Percentiles rank a stretch among this genome's conserved stretches.
These are phyloP conservation scores for Citrus unshiu DNA, from an alignment of 345 rosid genomes.

Conservation along the genomic window DNA sequence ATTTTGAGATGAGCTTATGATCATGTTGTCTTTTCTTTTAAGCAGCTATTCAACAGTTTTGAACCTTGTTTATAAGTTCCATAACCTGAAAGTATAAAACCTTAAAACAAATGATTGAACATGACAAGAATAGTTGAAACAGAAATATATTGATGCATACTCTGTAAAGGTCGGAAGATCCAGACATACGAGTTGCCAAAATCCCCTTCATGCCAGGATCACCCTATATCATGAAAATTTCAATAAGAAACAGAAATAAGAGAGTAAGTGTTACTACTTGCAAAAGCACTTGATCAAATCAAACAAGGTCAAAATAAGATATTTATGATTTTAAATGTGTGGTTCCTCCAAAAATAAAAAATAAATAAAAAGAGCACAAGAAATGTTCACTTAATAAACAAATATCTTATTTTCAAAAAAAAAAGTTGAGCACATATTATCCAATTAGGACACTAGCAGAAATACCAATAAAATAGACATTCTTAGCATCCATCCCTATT, in stretches of 20 bases:
- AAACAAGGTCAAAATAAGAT: neutral
- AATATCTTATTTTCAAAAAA: neutral
- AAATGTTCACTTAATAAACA: neutral
- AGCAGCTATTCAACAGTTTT: neutral
- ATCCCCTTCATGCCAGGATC: constrained; percentile 90
- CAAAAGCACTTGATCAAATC: neutral
- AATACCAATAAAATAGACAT: neutral
- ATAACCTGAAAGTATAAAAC: neutral
- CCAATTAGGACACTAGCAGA: neutral
- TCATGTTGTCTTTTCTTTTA: neutral
- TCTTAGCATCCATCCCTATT: neutral
- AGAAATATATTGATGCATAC: constrained; percentile 34
- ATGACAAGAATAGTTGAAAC: neutral
- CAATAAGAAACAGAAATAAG: constrained; percentile 4
- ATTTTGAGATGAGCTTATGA: neutral
- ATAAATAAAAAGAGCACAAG: neutral
- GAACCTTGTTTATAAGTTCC: neutral
- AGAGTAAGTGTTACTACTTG: neutral
- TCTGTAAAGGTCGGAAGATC: constrained; percentile 80
- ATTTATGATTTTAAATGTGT: neutral
- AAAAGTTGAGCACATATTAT: neutral
- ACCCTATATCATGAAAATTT: constrained; percentile 44
- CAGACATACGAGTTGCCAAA: constrained; percentile 85
- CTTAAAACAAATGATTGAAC: neutral
- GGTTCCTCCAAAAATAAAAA: neutral